Evolutionary conservation across 73 alveolate species (phyloP).

Genomic region (Stentor coeruleus): DNA sequence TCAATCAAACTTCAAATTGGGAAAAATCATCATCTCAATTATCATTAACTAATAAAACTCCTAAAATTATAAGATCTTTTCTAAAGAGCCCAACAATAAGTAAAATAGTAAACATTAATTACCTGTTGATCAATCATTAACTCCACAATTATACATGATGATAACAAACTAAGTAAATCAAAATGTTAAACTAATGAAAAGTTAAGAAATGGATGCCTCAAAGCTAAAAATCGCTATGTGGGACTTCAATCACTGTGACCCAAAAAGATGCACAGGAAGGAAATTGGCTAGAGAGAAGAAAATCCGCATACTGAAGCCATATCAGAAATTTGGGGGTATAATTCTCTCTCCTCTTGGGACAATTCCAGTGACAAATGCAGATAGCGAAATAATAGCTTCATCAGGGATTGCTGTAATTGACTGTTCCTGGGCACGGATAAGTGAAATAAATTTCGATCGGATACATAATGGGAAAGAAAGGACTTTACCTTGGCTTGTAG

Average conservation of each 20-base stretch:
- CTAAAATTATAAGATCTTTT: too few species aligned
- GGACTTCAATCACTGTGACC: conserved; percentile 96
- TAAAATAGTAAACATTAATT: too few species aligned
- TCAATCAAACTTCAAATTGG: too few species aligned
- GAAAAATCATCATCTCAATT: too few species aligned
- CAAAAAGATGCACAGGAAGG: conserved; percentile 96
- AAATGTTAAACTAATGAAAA: conserved; percentile 30
- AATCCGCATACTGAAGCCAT: conserved; percentile 60
- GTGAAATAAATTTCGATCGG: conserved; percentile 70
- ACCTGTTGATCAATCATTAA: too few species aligned
- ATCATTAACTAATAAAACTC: too few species aligned
- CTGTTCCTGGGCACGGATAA: conserved; percentile 94
- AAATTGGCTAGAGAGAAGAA: conserved; percentile 78
- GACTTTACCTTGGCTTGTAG: conserved; percentile 89
- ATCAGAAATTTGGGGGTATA: conserved; percentile 82
- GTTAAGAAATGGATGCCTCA: conserved; percentile 34
- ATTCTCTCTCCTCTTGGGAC: conserved; percentile 89
- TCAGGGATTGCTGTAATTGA: conserved; percentile 96
- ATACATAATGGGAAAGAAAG: conserved; percentile 78
- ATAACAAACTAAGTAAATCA: background rate
- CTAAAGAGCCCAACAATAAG: too few species aligned
- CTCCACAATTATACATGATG: too few species aligned
- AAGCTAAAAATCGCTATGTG: conserved; percentile 82
- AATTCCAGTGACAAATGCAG: conserved; percentile 81
- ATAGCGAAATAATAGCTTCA: conserved; percentile 68